Evolutionary conservation across 2,329 filamentous ascomycete genomes (phyloP), one percentile per base, ranked within the genome.

Genomic region (Aspergillus glaucus): DNA sequence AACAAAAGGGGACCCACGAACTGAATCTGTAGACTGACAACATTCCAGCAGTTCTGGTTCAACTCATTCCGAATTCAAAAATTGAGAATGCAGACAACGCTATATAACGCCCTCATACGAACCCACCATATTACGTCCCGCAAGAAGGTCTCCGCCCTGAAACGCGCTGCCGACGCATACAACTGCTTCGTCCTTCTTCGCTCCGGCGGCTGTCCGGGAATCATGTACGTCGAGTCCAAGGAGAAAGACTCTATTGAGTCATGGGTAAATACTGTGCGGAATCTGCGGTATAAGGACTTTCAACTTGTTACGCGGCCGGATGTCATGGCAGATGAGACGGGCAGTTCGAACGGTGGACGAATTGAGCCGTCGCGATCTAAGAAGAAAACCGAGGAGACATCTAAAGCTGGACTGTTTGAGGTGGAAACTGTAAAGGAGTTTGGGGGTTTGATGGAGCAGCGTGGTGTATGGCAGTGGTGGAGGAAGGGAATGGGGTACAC

Each of bases 91-190:
- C 10, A n/a, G 2, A 52, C 43, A 50, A 62, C 61, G 56, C 55
- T 61, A 32, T 77, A 69, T 61, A 79, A 80, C 62, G 79, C 85
- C 26, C 72, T 91, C 42, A 87, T 91, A 51, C 80, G 85, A 46
- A 91, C 87, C 0, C 87, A 91, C 58, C 87, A 91, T 65, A 89
- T 91, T 61, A 90, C 86, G 3, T 89, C 85, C 0, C 83, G 86
- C 55, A 89, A 88, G 63, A 91, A 91, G 62, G 76, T 85, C 41
- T 70, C 75, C 22, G 75, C 75, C 48, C 75, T 91, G 19, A 85
- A 86, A 64, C 81, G 83, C 2, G 78, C 80, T 3, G 82, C 84
- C 6, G 75, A 79, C 28, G 73, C 78, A 43, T 73, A 79, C 55
- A 71, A 81, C 48, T 78, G 84, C 45, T 84, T 79, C 55, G 80